Evolutionary conservation across 331 rosid species (phyloP).

Genomic region (Prunus yedoensis): DNA sequence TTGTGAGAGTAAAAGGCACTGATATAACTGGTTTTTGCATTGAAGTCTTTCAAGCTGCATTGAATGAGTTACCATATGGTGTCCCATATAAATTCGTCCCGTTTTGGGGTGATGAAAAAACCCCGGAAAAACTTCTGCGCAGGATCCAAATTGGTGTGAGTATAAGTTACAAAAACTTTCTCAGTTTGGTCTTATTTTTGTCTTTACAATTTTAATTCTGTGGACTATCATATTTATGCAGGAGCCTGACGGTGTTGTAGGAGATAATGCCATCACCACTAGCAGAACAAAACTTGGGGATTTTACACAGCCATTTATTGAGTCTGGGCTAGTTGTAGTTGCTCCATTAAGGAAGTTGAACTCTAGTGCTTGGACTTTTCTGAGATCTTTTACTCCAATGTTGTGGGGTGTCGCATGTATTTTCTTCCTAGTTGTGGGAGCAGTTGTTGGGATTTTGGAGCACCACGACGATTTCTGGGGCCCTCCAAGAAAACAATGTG

Average conservation of each 20-base stretch:
- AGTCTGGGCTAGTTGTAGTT: slow-evolving; percentile 63
- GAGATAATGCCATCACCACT: slow-evolving; percentile 65
- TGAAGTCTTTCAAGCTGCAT: slow-evolving; percentile 47
- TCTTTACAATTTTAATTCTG: no score
- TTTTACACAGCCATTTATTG: slow-evolving; percentile 71
- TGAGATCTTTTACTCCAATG: slow-evolving; percentile 58
- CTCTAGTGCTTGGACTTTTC: slow-evolving; percentile 73
- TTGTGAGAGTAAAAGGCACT: slow-evolving; percentile 33
- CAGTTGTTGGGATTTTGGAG: slow-evolving; percentile 69
- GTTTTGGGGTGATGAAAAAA: slow-evolving; percentile 30
- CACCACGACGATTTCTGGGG: slow-evolving; percentile 61
- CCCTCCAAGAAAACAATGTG: slow-evolving; percentile 47
- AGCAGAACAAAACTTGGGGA: slow-evolving; percentile 63
- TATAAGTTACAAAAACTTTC: not conserved
- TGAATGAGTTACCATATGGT: slow-evolving; percentile 23
- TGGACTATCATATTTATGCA: not conserved
- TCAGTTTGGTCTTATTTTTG: no score
- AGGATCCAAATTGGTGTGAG: slow-evolving; percentile 47
- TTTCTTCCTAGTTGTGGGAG: slow-evolving; percentile 50
- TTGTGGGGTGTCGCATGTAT: slow-evolving; percentile 65
- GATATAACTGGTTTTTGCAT: slow-evolving; percentile 47
- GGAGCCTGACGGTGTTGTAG: slow-evolving; percentile 59
- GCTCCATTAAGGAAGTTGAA: slow-evolving; percentile 55
- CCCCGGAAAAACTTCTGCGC: slow-evolving; percentile 16
- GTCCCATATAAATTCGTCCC: slow-evolving; percentile 29